Percentiles rank a stretch among this genome's conserved stretches.
Conservation (phyloP, 1,139 yeast species). For the Pichia terricola region DNA sequence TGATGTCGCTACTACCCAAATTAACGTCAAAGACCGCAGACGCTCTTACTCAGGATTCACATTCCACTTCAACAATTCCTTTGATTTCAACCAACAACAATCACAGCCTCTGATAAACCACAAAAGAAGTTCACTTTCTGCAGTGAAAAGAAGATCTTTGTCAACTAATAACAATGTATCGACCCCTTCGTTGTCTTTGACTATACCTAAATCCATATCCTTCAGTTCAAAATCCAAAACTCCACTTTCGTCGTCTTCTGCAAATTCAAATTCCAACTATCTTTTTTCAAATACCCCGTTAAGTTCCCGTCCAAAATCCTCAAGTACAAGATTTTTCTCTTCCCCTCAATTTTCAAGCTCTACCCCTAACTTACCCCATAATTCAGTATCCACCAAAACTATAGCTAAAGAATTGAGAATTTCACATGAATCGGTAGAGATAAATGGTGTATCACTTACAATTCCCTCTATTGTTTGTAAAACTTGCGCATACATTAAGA, state of each 20-base stretch:
- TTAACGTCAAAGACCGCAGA: slow-evolving; percentile 1
- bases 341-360: slow-evolving; percentile 10
- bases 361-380: slow-evolving; percentile 8
- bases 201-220: too few relatives aligned
- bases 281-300: not conserved
- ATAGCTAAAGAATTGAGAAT: slow-evolving; percentile 14
- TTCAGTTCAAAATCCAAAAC: too few relatives aligned
- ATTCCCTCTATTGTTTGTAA: slow-evolving; percentile 24
- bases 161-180: too few relatives aligned
- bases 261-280: not conserved
- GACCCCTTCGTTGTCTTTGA: too few relatives aligned
- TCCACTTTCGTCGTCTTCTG: too few relatives aligned
- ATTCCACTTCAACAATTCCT: slow-evolving; percentile 4
- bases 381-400: slow-evolving; percentile 2
- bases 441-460: slow-evolving; percentile 5
- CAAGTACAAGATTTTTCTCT: slow-evolving; percentile 7
- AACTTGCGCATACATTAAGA: slow-evolving; percentile 22
- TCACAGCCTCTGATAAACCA: not conserved
- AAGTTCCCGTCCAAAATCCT: not conserved
- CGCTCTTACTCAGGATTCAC: slow-evolving; percentile 9
- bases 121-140: slow-evolving; percentile 10
- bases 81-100: slow-evolving; percentile 1
- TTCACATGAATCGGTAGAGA: slow-evolving; percentile 6
- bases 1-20: not conserved
- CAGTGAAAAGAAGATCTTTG: not conserved